A percentile compares a stretch with the other conserved stretches of the same genome.
Evolutionary conservation across 345 rosid genomes (phyloP).

Genomic region (Murraya koenigii): DNA sequence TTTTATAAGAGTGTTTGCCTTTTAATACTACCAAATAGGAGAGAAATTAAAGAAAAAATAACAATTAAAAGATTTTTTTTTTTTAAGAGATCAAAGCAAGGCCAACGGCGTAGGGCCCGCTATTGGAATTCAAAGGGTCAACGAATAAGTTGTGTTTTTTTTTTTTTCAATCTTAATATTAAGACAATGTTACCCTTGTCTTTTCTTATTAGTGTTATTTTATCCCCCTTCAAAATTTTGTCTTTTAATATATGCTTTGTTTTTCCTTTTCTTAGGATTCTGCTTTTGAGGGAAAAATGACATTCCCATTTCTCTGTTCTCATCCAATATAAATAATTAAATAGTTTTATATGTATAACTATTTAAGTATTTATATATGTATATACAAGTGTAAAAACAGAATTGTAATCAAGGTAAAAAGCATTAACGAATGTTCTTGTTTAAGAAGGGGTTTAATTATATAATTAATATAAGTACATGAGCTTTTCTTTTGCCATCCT

Average conservation of each 20-base stretch:
- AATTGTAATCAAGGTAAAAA: background rate
- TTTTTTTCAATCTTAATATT: slow-evolving; percentile 7
- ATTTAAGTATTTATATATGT: no score
- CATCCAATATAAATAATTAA: no score
- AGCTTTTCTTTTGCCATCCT: background rate
- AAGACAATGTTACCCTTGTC: slow-evolving; percentile 34
- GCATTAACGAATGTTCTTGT: background rate
- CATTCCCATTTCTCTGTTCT: background rate
- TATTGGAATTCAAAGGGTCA: slow-evolving; percentile 90
- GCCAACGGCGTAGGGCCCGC: slow-evolving; percentile 99
- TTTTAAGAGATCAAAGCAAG: slow-evolving; percentile 31
- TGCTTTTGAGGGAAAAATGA: background rate
- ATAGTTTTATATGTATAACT: no score
- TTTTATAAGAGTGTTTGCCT: slow-evolving; percentile 35
- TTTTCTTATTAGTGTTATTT: background rate
- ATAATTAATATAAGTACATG: no score
- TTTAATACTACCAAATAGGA: slow-evolving; percentile 28
- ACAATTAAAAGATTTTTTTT: background rate
- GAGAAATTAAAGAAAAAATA: background rate
- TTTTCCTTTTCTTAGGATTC: slow-evolving; percentile 7
- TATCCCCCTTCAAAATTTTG: background rate
- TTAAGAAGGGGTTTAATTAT: background rate
- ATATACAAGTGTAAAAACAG: background rate
- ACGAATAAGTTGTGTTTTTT: slow-evolving; percentile 39
- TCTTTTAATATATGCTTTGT: background rate